A percentile compares a stretch with the other conserved stretches of the same genome.
phyloP scores from a whole-genome alignment of 1,284 basidiomycete species.

The Pholiota adiposa region DNA sequence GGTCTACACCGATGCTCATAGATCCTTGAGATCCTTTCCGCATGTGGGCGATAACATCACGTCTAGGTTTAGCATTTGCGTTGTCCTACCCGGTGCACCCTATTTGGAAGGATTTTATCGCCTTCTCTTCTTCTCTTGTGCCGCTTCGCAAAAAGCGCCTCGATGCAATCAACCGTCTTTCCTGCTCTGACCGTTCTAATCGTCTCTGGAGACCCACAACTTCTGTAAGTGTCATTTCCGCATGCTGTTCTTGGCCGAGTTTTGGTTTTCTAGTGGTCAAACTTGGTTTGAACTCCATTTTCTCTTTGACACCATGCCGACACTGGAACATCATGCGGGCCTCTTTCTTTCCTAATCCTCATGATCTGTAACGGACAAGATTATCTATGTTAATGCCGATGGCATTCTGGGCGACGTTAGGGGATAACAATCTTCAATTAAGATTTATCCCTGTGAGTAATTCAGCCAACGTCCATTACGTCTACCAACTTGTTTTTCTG shows the following conservation, averaged over 20 bases:
- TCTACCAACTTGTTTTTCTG: constrained; percentile 21
- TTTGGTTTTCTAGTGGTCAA: neutral
- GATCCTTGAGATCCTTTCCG: neutral
- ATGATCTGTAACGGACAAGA: neutral
- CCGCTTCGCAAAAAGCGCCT: constrained; percentile 20
- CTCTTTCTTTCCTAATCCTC: neutral
- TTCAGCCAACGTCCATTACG: constrained; percentile 20
- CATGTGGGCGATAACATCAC: constrained; percentile 13
- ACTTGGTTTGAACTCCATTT: constrained; percentile 5
- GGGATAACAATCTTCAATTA: constrained; percentile 5
- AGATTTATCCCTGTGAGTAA: constrained; percentile 10
- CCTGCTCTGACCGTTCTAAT: constrained; percentile 19
- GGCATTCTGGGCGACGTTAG: neutral
- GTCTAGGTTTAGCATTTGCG: constrained; percentile 5
- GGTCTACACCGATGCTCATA: neutral
- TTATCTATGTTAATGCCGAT: neutral
- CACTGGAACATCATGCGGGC: constrained; percentile 4
- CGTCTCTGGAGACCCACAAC: constrained; percentile 13
- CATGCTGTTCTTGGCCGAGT: constrained; percentile 9
- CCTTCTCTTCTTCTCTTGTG: constrained; percentile 23
- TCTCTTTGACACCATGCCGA: constrained; percentile 3
- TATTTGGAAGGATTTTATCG: constrained; percentile 23
- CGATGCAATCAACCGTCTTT: constrained; percentile 21
- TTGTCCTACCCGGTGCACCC: constrained; percentile 19
- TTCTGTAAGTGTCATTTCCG: constrained; percentile 24